A percentile compares a stretch with the other conserved stretches of the same genome.
phyloP scores from a whole-genome alignment of 768 basidiomycete species.

The Lentinula edodes region DNA sequence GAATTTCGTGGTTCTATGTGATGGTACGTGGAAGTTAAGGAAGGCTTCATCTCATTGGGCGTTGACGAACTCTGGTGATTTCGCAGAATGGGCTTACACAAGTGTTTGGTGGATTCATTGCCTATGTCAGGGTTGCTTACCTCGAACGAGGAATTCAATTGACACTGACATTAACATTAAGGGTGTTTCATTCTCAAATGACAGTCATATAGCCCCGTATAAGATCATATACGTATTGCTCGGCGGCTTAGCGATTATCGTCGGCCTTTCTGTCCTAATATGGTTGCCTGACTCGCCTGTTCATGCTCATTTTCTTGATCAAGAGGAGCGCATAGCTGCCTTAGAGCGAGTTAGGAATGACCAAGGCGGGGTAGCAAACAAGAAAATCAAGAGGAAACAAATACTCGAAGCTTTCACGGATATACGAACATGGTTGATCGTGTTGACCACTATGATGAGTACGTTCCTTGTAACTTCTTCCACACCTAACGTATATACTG shows the following conservation, averaged over 20 bases:
- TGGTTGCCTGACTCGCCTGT: constrained; percentile 66
- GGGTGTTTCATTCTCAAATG: constrained; percentile 53
- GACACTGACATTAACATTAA: constrained; percentile 12
- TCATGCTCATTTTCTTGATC: constrained; percentile 48
- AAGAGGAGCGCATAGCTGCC: constrained; percentile 55
- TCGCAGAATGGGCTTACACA: constrained; percentile 52
- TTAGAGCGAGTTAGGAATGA: constrained; percentile 65
- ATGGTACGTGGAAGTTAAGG: constrained; percentile 34
- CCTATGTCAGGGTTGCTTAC: constrained; percentile 36
- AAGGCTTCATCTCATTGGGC: neutral
- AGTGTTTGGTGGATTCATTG: constrained; percentile 59
- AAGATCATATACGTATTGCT: constrained; percentile 59
- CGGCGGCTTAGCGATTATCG: constrained; percentile 53
- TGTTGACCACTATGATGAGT: constrained; percentile 56
- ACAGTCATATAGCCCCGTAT: constrained; percentile 44
- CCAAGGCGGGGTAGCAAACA: constrained; percentile 59
- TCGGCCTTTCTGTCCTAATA: constrained; percentile 50
- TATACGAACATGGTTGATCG: constrained; percentile 56
- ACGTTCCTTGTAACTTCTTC: neutral
- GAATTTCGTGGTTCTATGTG: constrained; percentile 63
- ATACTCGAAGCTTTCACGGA: constrained; percentile 52
- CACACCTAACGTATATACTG: no score
- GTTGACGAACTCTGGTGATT: neutral
- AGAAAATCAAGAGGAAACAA: constrained; percentile 53
- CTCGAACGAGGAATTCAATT: neutral